These are phyloP conservation scores for Zasmidium citrigriseum DNA, from an alignment of 2,329 filamentous ascomycete species.

Conservation along the genomic window DNA sequence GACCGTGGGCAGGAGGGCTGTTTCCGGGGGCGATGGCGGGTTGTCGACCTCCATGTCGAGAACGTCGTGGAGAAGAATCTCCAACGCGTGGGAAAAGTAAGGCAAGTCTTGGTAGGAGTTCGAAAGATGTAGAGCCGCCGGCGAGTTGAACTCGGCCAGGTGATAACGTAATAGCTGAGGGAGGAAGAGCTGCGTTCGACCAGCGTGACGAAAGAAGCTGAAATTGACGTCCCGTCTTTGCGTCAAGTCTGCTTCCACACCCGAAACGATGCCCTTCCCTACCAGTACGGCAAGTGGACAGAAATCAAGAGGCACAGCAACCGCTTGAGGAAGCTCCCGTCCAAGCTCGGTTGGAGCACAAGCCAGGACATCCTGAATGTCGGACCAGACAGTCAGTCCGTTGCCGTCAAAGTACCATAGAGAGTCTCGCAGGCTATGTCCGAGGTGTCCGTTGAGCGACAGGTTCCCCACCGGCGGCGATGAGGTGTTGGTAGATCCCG, in stretches of 20 bases:
- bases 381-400: constrained; percentile 84
- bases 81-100: constrained; percentile 91
- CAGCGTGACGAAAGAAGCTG: constrained; percentile 83
- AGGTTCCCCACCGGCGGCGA: constrained; percentile 20
- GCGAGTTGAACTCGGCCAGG: constrained; percentile 72
- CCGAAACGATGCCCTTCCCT: constrained; percentile 86
- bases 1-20: constrained; percentile 53
- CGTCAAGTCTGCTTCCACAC: constrained; percentile 89
- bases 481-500: constrained; percentile 13
- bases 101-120: constrained; percentile 83
- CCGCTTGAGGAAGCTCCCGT: constrained; percentile 71
- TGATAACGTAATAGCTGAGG: constrained; percentile 83
- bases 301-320: constrained; percentile 86
- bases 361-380: constrained; percentile 79
- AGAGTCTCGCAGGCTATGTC: constrained; percentile 72
- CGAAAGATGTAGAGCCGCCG: constrained; percentile 77
- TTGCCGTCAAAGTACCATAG: constrained; percentile 92
- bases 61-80: constrained; percentile 88
- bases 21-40: constrained; percentile 44
- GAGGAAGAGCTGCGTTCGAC: constrained; percentile 91
- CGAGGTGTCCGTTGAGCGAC: constrained; percentile 25
- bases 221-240: constrained; percentile 90
- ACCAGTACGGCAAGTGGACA: constrained; percentile 86
- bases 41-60: constrained; percentile 90
- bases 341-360: constrained; percentile 66